Percentiles rank a stretch among this genome's conserved stretches.
Evolutionary conservation across 1,284 basidiomycete genomes (phyloP).

Genomic region (Melanopsichium pennsylvanicum): DNA sequence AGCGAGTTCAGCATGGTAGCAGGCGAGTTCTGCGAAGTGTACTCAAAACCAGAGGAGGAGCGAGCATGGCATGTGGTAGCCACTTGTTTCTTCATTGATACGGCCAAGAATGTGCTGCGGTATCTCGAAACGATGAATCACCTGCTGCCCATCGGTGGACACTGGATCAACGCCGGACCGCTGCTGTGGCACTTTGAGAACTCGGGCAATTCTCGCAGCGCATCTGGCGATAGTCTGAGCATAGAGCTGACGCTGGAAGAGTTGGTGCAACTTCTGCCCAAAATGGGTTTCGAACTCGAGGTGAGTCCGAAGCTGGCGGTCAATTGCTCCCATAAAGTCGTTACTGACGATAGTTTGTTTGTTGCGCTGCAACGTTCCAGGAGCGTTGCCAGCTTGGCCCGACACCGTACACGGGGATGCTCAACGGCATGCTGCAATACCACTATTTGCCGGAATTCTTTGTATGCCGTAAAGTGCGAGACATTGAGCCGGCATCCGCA

Average conservation of each 20-base stretch:
- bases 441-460: conserved; percentile 74
- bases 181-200: conserved; percentile 97
- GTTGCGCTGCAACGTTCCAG: conserved; percentile 67
- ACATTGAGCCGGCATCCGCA: conserved; percentile 43
- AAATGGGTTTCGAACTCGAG: conserved; percentile 82
- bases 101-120: conserved; percentile 68
- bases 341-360: background rate
- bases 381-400: conserved; percentile 81
- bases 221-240: conserved; percentile 37
- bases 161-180: conserved; percentile 73
- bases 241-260: conserved; percentile 90
- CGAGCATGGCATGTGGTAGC: conserved; percentile 86
- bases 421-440: conserved; percentile 84
- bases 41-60: conserved; percentile 70
- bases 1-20: conserved; percentile 65
- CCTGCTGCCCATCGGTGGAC: conserved; percentile 55
- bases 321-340: background rate
- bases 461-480: conserved; percentile 61
- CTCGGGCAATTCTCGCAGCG: conserved; percentile 68
- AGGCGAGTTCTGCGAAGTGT: conserved; percentile 62
- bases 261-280: conserved; percentile 77
- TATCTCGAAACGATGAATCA: conserved; percentile 64
- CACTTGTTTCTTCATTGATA: conserved; percentile 98
- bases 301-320: conserved; percentile 69
- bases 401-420: conserved; percentile 82